Evolutionary conservation across 1,284 basidiomycete genomes (phyloP).

Genomic region (Pseudomicrostroma phylloplanum): DNA sequence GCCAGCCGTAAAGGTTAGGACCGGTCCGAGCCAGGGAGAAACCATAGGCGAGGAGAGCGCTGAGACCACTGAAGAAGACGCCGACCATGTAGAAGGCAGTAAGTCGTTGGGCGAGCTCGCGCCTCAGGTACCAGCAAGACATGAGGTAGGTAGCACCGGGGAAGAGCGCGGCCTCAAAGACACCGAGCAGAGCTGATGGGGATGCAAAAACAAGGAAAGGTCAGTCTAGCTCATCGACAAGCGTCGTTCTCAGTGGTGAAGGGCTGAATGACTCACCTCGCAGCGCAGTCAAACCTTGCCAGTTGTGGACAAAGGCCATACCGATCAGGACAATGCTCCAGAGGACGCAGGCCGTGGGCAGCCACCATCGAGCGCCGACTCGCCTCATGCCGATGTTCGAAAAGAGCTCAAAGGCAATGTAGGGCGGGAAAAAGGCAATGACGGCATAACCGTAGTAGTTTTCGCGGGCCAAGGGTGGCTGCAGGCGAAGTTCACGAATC

Average conservation of each 20-base stretch:
- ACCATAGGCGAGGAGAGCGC: conserved; percentile 53
- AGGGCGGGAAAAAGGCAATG: conserved; percentile 52
- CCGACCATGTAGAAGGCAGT: conserved; percentile 52
- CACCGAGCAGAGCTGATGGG: conserved; percentile 50
- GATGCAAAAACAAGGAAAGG: conserved; percentile 44
- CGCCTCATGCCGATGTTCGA: conserved; percentile 45
- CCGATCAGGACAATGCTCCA: conserved; percentile 53
- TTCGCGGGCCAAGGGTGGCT: conserved; percentile 10
- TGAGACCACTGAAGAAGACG: conserved; percentile 52
- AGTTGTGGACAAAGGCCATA: conserved; percentile 20
- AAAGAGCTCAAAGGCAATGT: conserved; percentile 44
- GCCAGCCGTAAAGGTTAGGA: conserved; percentile 37
- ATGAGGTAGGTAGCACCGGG: conserved; percentile 52
- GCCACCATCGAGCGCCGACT: conserved; percentile 51
- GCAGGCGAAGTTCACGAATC: conserved; percentile 27
- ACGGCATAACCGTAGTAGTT: conserved; percentile 37
- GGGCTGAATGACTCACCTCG: neutral
- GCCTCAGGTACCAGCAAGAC: conserved; percentile 54
- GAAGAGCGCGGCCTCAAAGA: conserved; percentile 44
- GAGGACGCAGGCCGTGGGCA: conserved; percentile 43
- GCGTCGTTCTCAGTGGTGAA: too few relatives aligned
- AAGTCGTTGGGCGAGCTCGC: conserved; percentile 52
- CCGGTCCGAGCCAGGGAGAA: conserved; percentile 29
- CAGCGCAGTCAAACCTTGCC: neutral
- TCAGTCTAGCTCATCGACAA: conserved; percentile 11